Conservation (phyloP, 257 asterid species). For the Fraxinus americana region DNA sequence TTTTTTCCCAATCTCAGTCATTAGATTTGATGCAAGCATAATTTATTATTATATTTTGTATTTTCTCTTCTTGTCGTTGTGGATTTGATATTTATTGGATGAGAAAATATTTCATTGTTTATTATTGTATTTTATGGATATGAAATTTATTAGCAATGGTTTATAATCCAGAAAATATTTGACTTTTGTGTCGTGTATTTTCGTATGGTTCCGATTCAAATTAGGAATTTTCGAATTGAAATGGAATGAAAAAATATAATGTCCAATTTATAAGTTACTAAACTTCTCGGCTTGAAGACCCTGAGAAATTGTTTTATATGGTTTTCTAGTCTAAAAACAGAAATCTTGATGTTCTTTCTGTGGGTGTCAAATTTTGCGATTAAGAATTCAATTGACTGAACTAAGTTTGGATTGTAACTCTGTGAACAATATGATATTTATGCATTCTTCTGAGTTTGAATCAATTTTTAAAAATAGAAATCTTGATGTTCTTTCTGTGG, state of each 20-base stretch:
- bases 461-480: background rate
- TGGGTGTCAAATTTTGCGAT: background rate
- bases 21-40: background rate
- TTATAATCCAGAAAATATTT: background rate
- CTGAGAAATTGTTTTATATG: background rate
- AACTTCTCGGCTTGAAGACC: background rate
- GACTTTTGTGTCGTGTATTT: background rate
- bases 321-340: background rate
- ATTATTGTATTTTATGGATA: background rate
- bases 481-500: background rate
- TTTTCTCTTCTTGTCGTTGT: no score
- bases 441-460: no score
- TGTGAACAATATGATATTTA: no score
- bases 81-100: no score
- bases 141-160: background rate
- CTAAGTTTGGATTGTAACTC: background rate
- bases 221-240: background rate
- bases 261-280: background rate
- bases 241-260: background rate
- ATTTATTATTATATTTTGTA: no score
- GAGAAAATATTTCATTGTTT: background rate
- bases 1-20: background rate
- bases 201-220: background rate
- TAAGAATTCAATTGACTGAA: background rate
- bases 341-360: background rate